A percentile compares a stretch with the other conserved stretches of the same genome.
Conservation (phyloP, 257 asterid species). For the Solanum peruvianum region DNA sequence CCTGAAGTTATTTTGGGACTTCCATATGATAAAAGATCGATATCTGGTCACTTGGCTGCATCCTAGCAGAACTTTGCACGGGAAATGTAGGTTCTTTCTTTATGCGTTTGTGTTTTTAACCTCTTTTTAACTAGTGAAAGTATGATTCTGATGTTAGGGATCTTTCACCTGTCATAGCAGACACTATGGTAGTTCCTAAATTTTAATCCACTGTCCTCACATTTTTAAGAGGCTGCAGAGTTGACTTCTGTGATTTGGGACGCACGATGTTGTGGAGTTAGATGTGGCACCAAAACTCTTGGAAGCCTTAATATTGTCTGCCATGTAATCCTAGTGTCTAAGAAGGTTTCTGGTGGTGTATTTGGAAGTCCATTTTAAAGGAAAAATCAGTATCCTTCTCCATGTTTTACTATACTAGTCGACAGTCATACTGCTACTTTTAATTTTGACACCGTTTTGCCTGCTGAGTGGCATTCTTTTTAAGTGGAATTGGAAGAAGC, state of each 20-base stretch:
- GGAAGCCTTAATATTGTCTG: neutral
- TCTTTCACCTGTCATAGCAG: neutral
- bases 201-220: neutral
- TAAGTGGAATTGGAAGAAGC: neutral
- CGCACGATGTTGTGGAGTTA: neutral
- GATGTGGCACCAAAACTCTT: neutral
- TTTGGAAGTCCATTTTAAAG: neutral
- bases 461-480: neutral
- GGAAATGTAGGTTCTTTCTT: slow-evolving; percentile 69
- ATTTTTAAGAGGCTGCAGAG: neutral
- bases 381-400: neutral
- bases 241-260: neutral
- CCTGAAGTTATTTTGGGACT: slow-evolving; percentile 97
- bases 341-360: neutral
- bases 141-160: neutral
- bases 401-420: neutral
- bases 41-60: slow-evolving; percentile 98
- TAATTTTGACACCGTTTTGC: neutral
- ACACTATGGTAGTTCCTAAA: neutral
- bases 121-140: neutral
- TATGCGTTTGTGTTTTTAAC: neutral
- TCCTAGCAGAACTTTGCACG: slow-evolving; percentile 94
- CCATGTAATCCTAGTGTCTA: neutral
- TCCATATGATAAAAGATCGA: slow-evolving; percentile 93
- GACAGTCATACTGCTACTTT: neutral